Base-by-base conservation (phyloP, 495 filamentous ascomycete species). In the Hypoxylon fragiforme region DNA sequence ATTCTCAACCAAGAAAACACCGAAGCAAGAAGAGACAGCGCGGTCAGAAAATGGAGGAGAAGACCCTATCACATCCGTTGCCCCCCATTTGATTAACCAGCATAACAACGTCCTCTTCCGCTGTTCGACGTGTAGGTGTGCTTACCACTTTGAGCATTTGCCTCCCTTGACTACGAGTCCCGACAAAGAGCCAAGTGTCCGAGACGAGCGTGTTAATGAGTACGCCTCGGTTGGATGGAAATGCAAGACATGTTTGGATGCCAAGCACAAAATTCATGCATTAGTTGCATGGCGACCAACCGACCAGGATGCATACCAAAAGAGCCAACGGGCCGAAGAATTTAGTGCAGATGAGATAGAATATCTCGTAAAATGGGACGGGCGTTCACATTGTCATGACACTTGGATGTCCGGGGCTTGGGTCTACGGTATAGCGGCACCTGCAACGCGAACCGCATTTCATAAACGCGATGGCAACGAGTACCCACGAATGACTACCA, bases 311-410 rank as follows among this genome's bases (percentile, higher is more conserved):
- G 62, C 44, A 6, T 83, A 86, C 44, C 68, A 63, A 3, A 44
- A 73, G 3, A 77, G 75, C 0, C 62, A 79, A 22, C 68, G 63
- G 7, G 63, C 79, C 3, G 71, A 77, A 9, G 77, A 90, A 24
- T 75, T 80, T 18, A 67, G 79, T 13, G 77, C 82, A 13, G 83
- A 88, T 31, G 74, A 89, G 3, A 87, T 91, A 35, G 90, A 96
- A 60, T 97, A 97, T 58, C 79, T 99, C 0, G 74, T 97, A 60
- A 97, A 94, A 68, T 97, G 91, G 86, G 81, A 87, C 28, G 64
- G 74, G 0, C 78, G 82, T 43, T 95, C 92, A 0, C 92, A 96
- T 54, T 86, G 83, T 57, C 86, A 86, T 44, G 86, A 84, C 16
- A 74, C 69, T 2, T 99, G 95, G 95, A 83, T 89, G 79, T 84